Evolutionary conservation across 2,329 filamentous ascomycete species (phyloP).

Genomic region (Sporothrix sp.): DNA sequence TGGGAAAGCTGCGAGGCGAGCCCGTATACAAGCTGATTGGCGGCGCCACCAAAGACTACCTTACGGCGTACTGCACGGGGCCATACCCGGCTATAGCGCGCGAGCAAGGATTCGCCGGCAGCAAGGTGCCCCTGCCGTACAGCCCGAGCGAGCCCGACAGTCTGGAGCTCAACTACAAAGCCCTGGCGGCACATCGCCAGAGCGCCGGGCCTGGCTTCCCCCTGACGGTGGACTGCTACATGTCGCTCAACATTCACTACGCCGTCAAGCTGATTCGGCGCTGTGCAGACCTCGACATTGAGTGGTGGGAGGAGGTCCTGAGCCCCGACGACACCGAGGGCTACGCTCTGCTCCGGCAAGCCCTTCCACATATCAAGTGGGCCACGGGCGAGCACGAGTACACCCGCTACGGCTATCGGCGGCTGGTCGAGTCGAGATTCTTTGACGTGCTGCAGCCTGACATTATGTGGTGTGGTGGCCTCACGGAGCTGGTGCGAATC

Average conservation of each 20-base stretch:
- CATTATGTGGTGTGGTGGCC: slow-evolving; percentile 92
- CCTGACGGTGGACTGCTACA: slow-evolving; percentile 93
- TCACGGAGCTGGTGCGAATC: slow-evolving; percentile 87
- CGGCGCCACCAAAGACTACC: slow-evolving; percentile 70
- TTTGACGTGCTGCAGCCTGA: slow-evolving; percentile 92
- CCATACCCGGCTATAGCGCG: slow-evolving; percentile 73
- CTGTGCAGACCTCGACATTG: slow-evolving; percentile 74
- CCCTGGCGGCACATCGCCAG: slow-evolving; percentile 73
- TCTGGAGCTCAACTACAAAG: slow-evolving; percentile 81
- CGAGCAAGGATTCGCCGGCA: slow-evolving; percentile 80
- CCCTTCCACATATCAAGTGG: slow-evolving; percentile 84
- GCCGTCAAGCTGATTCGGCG: slow-evolving; percentile 84
- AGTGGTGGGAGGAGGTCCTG: slow-evolving; percentile 96
- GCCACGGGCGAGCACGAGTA: slow-evolving; percentile 95
- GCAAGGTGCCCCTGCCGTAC: slow-evolving; percentile 86
- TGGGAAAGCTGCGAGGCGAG: slow-evolving; percentile 84
- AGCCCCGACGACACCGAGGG: slow-evolving; percentile 88
- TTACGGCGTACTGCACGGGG: slow-evolving; percentile 92
- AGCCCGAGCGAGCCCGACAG: slow-evolving; percentile 77
- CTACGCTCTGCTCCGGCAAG: slow-evolving; percentile 78
- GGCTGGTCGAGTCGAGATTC: slow-evolving; percentile 83
- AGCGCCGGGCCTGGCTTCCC: slow-evolving; percentile 83
- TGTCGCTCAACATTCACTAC: slow-evolving; percentile 87
- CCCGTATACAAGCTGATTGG: slow-evolving; percentile 93
- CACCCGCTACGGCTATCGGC: slow-evolving; percentile 87